Evolutionary conservation across 2,329 filamentous ascomycete species (phyloP).

Genomic region (Penicillium sp.): DNA sequence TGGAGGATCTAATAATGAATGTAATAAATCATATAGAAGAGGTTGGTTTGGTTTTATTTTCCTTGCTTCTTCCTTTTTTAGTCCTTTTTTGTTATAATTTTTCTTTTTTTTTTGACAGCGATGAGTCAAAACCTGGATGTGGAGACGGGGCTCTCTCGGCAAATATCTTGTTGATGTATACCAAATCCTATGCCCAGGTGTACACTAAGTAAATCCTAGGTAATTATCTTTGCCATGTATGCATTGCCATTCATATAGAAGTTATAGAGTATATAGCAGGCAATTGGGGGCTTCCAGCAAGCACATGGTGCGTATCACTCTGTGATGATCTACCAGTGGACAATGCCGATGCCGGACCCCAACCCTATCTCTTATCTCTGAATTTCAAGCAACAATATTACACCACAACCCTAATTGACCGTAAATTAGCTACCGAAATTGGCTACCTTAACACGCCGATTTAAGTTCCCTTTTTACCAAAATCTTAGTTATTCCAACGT

Average conservation of each 20-base stretch:
- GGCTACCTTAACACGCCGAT: not conserved
- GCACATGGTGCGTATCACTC: not conserved
- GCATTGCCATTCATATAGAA: not conserved
- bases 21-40: not conserved
- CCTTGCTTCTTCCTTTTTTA: not conserved
- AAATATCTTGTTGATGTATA: not conserved
- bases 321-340: not conserved
- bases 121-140: conserved; percentile 30
- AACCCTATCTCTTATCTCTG: conserved; percentile 4
- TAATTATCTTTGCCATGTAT: not conserved
- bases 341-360: conserved; percentile 11
- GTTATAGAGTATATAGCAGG: not conserved
- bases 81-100: not conserved
- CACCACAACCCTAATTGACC: not conserved
- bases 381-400: not conserved
- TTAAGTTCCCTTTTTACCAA: not conserved
- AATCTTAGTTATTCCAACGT: not conserved
- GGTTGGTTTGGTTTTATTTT: not conserved
- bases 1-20: not conserved
- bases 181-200: not conserved
- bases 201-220: not conserved
- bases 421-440: not conserved
- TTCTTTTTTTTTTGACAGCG: conserved; percentile 9
- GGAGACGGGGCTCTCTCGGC: conserved; percentile 3
- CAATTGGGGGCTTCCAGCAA: not conserved